Percentiles rank a stretch among this genome's conserved stretches.
Conservation (phyloP, 495 filamentous ascomycete genomes). For the Trichoderma asperelloides region DNA sequence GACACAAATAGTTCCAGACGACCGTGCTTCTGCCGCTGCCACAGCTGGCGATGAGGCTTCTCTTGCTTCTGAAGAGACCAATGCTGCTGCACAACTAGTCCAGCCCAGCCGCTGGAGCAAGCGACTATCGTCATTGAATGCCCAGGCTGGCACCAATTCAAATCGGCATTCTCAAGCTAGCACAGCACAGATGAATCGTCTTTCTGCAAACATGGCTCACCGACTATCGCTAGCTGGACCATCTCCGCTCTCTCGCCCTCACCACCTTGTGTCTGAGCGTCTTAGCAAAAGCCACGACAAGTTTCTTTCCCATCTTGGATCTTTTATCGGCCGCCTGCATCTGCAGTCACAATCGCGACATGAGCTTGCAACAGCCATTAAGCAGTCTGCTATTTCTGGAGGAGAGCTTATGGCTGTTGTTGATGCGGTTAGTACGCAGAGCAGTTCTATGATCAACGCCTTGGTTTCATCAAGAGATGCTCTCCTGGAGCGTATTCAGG, state of each 20-base stretch:
- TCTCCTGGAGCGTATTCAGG: slow-evolving; percentile 71
- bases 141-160: slow-evolving; percentile 24
- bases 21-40: slow-evolving; percentile 24
- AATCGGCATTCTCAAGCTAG: slow-evolving; percentile 30
- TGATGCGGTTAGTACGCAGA: slow-evolving; percentile 75
- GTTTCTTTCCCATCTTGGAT: slow-evolving; percentile 80
- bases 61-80: not conserved
- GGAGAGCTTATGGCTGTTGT: slow-evolving; percentile 67
- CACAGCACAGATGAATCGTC: slow-evolving; percentile 24
- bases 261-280: slow-evolving; percentile 49
- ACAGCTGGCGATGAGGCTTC: not conserved
- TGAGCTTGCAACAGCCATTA: slow-evolving; percentile 59
- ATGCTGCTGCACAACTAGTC: not conserved
- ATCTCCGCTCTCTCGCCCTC: slow-evolving; percentile 31
- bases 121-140: slow-evolving; percentile 36
- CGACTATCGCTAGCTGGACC: slow-evolving; percentile 42
- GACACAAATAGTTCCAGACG: slow-evolving; percentile 21
- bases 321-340: slow-evolving; percentile 84
- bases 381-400: slow-evolving; percentile 75
- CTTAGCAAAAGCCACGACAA: slow-evolving; percentile 71
- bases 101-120: slow-evolving; percentile 20
- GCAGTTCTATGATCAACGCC: slow-evolving; percentile 50
- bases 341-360: slow-evolving; percentile 81
- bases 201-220: slow-evolving; percentile 45
- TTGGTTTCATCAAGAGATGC: slow-evolving; percentile 62